Percentiles rank a stretch among this genome's conserved stretches.
Conservation (phyloP, 2,329 filamentous ascomycete genomes). For the Colletotrichum higginsianum region DNA sequence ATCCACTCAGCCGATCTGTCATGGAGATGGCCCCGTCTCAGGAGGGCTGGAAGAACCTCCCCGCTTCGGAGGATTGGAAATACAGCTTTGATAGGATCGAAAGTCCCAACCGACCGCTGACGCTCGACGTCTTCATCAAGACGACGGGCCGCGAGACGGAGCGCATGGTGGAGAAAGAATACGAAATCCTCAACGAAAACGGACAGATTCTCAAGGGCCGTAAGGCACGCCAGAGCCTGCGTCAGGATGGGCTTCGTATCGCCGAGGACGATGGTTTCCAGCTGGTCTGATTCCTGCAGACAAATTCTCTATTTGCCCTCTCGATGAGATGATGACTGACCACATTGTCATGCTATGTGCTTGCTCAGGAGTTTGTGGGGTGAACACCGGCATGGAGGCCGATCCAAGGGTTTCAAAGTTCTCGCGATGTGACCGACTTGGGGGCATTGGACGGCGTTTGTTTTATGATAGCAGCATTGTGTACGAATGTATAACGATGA, state of each 20-base stretch:
- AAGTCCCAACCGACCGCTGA: constrained; percentile 56
- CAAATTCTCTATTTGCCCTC: not conserved
- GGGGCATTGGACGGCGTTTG: constrained; percentile 9
- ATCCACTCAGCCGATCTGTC: constrained; percentile 54
- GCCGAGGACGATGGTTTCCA: constrained; percentile 59
- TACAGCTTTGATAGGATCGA: constrained; percentile 61
- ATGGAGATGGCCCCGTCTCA: constrained; percentile 50
- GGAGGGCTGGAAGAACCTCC: constrained; percentile 21
- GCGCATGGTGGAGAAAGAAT: constrained; percentile 63
- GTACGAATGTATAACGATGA: not conserved
- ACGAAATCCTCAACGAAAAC: constrained; percentile 62
- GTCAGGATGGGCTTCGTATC: constrained; percentile 48
- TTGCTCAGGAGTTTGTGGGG: constrained; percentile 23
- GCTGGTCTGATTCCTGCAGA: constrained; percentile 50
- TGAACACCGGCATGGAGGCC: constrained; percentile 15
- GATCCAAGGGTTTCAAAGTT: not conserved
- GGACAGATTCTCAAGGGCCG: constrained; percentile 61
- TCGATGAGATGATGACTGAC: constrained; percentile 2
- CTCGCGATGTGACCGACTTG: not conserved
- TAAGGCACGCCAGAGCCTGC: constrained; percentile 59
- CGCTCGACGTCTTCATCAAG: constrained; percentile 57
- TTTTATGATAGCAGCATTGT: not conserved
- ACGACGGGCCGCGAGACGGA: constrained; percentile 57
- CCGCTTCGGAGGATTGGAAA: constrained; percentile 54
- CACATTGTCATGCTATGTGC: not conserved